Base-by-base conservation (phyloP, 306 rosid genomes). In the Pyrus bretschneideri region DNA sequence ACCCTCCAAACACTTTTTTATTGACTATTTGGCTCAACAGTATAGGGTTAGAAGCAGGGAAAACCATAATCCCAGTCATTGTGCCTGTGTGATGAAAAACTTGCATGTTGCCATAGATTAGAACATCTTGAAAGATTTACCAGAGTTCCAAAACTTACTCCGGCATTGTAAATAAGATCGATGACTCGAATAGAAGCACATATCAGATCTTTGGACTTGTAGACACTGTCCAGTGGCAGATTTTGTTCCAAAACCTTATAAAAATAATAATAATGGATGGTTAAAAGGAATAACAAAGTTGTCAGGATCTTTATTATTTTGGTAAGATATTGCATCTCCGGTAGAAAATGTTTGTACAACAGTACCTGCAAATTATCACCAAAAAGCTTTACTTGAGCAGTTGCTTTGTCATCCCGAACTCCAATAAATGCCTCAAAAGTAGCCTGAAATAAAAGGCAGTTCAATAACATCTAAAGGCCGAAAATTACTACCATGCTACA, bases 151-250 rank as follows among this genome's bases (percentile, higher is more conserved):
- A 6, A 38, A 74, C 96, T 91, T 86, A 94, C 97, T 92, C 98
- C 96, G 2, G 97, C 77, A 86, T 90, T 95, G 82, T 92, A 95
- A 33, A 95, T 79, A 81, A 95, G 99, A 70, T 84, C 91, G 67
- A 92, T 88, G 80, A 95, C 99, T 74, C 97, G 91, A 61, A 95
- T 92, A 76, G 97, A 97, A 60, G 99, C 96, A 69, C 91, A 89
- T 71, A 52, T 85, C 59, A 95, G 97, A 84, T 90, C 92, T 84
- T 82, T 67, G 69, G 97, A 92, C 85, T 95, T 95, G 93, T 90
- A 95, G 33, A 78, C 82, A 83, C 75, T 80, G 71, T 90, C 97
- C 90, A 95, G 71, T 21, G 99, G 99, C 81, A 95, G 99, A 83
- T 95, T 95, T 89, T 86, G 82, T 86, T 90, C 97, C 91, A 95